Evolutionary conservation across 352 stramenopile genomes (phyloP).

Genomic region (Phytopythium oedochilum): DNA sequence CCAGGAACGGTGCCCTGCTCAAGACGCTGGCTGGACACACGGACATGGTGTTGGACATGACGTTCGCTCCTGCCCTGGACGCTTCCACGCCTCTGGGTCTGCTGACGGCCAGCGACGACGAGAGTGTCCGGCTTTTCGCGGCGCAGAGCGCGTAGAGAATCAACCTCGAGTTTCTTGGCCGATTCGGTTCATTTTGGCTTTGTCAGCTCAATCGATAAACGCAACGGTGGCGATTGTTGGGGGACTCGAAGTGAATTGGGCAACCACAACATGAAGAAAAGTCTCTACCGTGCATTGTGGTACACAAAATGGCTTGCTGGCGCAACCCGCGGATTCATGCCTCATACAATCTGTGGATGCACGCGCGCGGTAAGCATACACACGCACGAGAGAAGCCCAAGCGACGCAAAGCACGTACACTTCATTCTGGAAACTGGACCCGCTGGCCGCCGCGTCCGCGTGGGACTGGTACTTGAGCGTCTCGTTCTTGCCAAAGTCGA

Average conservation of each 20-base stretch:
- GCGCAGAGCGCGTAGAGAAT: conserved; percentile 38
- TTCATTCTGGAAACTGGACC: conserved; percentile 91
- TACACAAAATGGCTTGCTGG: conserved; percentile 48
- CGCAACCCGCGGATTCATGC: conserved; percentile 69
- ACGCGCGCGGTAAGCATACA: conserved; percentile 1
- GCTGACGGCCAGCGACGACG: conserved; percentile 80
- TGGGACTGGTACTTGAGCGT: conserved; percentile 88
- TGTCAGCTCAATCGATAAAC: neutral
- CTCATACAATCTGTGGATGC: conserved; percentile 73
- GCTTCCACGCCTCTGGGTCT: conserved; percentile 39
- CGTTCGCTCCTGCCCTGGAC: conserved; percentile 50
- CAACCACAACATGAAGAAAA: conserved; percentile 14
- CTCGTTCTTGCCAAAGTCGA: conserved; percentile 86
- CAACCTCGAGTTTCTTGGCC: neutral
- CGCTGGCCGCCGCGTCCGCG: conserved; percentile 78
- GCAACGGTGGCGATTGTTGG: neutral
- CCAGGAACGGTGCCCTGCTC: conserved; percentile 75
- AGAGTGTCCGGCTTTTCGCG: conserved; percentile 73
- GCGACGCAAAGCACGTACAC: conserved; percentile 42
- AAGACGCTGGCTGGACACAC: conserved; percentile 80
- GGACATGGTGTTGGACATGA: conserved; percentile 92
- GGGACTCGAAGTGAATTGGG: conserved; percentile 9
- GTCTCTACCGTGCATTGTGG: conserved; percentile 38
- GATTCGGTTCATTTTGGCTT: neutral
- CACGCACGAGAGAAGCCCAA: neutral